Evolutionary conservation across 129 eudicot genomes (phyloP).

Genomic region (Flaveria trinervia): DNA sequence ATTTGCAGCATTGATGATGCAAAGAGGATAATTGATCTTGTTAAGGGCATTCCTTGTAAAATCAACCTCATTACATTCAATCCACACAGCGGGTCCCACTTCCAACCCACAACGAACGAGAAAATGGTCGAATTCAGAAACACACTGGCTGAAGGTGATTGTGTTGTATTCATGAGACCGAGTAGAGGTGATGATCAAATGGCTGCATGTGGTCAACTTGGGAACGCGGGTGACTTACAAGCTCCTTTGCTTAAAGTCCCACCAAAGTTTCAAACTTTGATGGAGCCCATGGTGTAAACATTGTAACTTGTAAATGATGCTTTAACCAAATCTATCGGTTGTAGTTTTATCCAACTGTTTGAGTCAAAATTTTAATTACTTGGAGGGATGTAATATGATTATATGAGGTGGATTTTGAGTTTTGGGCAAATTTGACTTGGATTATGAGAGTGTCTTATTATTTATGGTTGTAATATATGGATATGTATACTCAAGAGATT

Average conservation of each 20-base stretch:
- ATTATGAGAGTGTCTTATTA: background rate
- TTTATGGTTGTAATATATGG: background rate
- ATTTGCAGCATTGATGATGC: conserved; percentile 82
- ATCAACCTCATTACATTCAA: conserved; percentile 86
- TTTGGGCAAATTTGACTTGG: background rate
- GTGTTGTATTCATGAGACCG: conserved; percentile 59
- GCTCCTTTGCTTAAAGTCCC: conserved; percentile 86
- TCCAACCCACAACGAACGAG: conserved; percentile 68
- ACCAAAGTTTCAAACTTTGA: conserved; percentile 55
- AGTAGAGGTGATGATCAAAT: conserved; percentile 96
- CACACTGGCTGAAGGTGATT: conserved; percentile 64
- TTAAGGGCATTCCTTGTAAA: conserved; percentile 91
- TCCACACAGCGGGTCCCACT: conserved; percentile 78
- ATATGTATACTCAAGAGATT: background rate
- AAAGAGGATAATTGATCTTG: conserved; percentile 72
- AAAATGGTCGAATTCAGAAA: conserved; percentile 81
- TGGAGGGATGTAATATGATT: background rate
- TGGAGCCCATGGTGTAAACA: conserved; percentile 39
- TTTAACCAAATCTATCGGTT: background rate
- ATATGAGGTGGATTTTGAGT: background rate
- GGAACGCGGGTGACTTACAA: conserved; percentile 77
- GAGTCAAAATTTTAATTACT: background rate
- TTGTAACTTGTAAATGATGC: background rate
- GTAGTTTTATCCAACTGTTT: background rate
- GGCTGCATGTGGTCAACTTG: conserved; percentile 98